Conservation (phyloP, 2,329 filamentous ascomycete genomes). For the Trichoderma harzianum region DNA sequence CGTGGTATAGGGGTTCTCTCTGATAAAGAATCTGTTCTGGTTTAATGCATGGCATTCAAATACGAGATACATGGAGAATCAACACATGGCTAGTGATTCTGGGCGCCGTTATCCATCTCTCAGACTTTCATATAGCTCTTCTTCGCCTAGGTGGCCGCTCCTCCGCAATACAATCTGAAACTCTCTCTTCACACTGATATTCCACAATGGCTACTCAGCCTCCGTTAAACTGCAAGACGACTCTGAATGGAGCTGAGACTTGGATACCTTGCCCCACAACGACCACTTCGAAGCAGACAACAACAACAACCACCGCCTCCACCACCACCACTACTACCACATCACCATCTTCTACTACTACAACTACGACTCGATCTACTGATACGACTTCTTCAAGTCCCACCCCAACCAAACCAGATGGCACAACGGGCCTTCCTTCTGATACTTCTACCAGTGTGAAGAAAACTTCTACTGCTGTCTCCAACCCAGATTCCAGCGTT, state of each 20-base stretch:
- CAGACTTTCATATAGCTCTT: background rate
- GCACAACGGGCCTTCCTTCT: background rate
- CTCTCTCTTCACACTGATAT: too few relatives aligned
- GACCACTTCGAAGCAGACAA: background rate
- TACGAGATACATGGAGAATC: background rate
- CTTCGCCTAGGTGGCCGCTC: too few relatives aligned
- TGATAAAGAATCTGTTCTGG: background rate
- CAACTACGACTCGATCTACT: background rate
- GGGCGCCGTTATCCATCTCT: background rate
- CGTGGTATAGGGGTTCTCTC: background rate
- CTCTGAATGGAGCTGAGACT: too few relatives aligned
- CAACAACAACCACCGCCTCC: background rate
- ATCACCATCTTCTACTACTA: background rate
- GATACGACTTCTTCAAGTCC: background rate
- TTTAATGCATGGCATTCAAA: background rate
- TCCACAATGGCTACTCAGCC: background rate
- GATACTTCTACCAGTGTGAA: background rate
- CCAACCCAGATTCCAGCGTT: background rate
- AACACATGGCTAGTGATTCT: background rate
- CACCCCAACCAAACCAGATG: background rate
- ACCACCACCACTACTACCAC: background rate
- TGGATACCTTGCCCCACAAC: background rate
- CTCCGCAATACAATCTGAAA: too few relatives aligned
- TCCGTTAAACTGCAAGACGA: too few relatives aligned
- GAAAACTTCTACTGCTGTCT: background rate